Base-by-base conservation (phyloP, 2,329 filamentous ascomycete species). In the Myriangium duriaei region DNA sequence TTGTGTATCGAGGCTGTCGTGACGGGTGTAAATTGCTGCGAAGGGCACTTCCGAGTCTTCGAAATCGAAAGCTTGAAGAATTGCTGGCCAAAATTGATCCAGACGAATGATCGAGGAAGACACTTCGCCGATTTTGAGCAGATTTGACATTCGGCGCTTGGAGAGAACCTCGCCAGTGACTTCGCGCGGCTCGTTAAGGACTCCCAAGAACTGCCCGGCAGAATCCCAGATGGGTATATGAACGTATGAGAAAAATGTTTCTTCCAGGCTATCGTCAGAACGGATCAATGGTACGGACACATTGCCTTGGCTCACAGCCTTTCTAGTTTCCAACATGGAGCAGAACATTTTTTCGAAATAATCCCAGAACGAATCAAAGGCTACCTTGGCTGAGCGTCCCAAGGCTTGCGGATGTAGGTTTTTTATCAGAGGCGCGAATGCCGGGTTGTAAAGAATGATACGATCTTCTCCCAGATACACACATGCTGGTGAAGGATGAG, bases 371-470 rank as follows among this genome's bases (percentile, higher is more conserved):
- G n/a, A 12, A 13, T 15, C 19, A 14, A 39, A 39, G 11, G 16
- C 16, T 2, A 28, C 11, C 12, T 33, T 32, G 12, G 36, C 36
- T 2, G 30, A 24, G 24, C 15, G 28, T 3, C 36, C 36, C 5
- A 39, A 12, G 4, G 36, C 36, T 9, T 10, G 4, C 11, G 46
- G 44, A 34, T 47, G 41, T 21, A 41, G 42, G 11, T 26, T 37
- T 7, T 42, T 44, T 12, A 51, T 42, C 17, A 50, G 28, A 4
- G 28, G 29, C 3, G 45, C 36, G 19, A 45, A 48, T 7, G 42
- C 29, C 28, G 47, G 46, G 16, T 51, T 51, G 41, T 49, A 51
- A 9, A 51, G 41, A 11, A 47, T 39, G 2, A 38, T 34, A 10
- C 37, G 26, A 2, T 43, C 24, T 5, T 39, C 39, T 19, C 42